Conservation (phyloP, 1,284 basidiomycete species). For the Tylopilus sp. region DNA sequence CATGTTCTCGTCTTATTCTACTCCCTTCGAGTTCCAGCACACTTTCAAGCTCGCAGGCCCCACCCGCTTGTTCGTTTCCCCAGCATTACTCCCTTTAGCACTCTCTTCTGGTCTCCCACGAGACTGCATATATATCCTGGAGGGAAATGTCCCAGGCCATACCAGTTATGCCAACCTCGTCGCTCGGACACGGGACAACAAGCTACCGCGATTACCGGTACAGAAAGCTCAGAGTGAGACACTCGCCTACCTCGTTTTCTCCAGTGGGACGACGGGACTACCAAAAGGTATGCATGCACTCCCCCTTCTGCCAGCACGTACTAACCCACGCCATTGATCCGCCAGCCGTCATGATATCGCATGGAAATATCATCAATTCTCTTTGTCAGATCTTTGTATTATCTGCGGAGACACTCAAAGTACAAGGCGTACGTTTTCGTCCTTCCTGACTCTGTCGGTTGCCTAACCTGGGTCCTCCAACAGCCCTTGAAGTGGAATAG, state of each 20-base stretch:
- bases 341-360: constrained; percentile 71
- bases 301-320: too few relatives aligned
- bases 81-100: constrained; percentile 47
- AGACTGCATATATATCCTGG: constrained; percentile 53
- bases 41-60: constrained; percentile 49
- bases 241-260: constrained; percentile 69
- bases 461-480: not conserved
- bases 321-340: not conserved
- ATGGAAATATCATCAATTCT: constrained; percentile 58
- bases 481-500: constrained; percentile 41
- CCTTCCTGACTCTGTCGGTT: not conserved
- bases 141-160: constrained; percentile 40
- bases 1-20: constrained; percentile 61
- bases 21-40: constrained; percentile 63
- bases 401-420: constrained; percentile 30
- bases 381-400: constrained; percentile 42
- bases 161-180: constrained; percentile 48
- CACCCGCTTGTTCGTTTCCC: constrained; percentile 61
- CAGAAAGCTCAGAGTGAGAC: constrained; percentile 52
- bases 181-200: constrained; percentile 36
- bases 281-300: constrained; percentile 56
- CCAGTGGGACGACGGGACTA: constrained; percentile 72
- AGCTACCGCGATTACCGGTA: constrained; percentile 41
- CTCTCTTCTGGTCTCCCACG: constrained; percentile 49
- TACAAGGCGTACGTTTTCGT: constrained; percentile 15